These are phyloP conservation scores for Ilyonectria sp. DNA, from an alignment of 2,329 filamentous ascomycete species.

Conservation along the genomic window DNA sequence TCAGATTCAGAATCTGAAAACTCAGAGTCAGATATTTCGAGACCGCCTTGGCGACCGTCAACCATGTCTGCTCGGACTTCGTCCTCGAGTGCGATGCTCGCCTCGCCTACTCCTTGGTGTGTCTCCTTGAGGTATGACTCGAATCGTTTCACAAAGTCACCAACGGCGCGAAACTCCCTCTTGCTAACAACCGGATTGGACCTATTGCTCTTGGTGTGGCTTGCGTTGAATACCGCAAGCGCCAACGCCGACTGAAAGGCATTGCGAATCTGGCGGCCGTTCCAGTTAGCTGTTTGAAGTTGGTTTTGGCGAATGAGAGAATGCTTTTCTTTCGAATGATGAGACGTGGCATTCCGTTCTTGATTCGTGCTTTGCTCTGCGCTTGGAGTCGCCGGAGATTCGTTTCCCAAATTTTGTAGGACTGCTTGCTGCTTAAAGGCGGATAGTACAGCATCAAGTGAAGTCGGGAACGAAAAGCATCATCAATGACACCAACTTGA, in stretches of 20 bases:
- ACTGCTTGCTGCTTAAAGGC: constrained; percentile 39
- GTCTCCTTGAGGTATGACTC: not conserved
- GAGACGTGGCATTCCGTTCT: constrained; percentile 26
- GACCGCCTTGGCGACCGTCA: too few species aligned
- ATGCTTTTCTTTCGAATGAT: constrained; percentile 44
- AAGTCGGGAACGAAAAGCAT: constrained; percentile 59
- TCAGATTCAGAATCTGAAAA: not conserved
- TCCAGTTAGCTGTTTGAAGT: constrained; percentile 40
- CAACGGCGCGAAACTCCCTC: not conserved
- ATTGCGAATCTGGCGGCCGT: constrained; percentile 53
- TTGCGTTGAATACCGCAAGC: constrained; percentile 53
- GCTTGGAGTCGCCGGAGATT: constrained; percentile 37
- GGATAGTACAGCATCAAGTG: constrained; percentile 56
- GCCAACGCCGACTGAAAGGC: constrained; percentile 51
- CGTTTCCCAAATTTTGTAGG: constrained; percentile 45
- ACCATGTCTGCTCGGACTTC: not conserved
- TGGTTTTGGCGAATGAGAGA: too few species aligned
- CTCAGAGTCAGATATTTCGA: not conserved
- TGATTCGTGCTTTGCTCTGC: constrained; percentile 35
- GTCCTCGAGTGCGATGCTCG: not conserved
- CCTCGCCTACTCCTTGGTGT: not conserved
- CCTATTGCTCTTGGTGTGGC: constrained; percentile 37
- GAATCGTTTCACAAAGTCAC: not conserved
- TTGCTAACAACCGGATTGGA: too few species aligned
- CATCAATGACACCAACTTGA: constrained; percentile 59